Base-by-base conservation (phyloP, 148 eudicot genomes). In the Talinum fruticosum region DNA sequence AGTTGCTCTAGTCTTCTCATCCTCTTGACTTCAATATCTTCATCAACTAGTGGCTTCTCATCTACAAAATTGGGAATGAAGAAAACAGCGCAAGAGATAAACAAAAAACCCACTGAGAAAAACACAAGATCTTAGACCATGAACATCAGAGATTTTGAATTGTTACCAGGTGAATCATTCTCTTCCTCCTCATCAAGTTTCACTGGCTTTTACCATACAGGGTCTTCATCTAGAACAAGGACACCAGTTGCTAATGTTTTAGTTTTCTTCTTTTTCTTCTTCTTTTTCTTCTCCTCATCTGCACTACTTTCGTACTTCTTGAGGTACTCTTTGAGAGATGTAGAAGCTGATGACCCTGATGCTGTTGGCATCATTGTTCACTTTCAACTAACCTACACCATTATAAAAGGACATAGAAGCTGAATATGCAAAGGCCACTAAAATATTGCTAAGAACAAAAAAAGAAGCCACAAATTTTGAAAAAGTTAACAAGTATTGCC, bases 161-260 rank as follows among this genome's bases (percentile, higher is more conserved):
- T 80, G 61, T 70, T 85, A 93, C 99, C 97, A 76, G 86, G 86
- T 38, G 90, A 93, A 75, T 93, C 97, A 72, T 88, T 81, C 33
- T 83, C 90, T 59, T 89, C 88, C 73, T 94, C 97, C 74, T 91
- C 95, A n/a, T 90, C 92, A 78, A 84, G 32, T 36, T 79, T 80
- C 26, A 96, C 88, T 0, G 91, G 93, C 81, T 93, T 96, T 77
- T 89, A 92, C 99, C 99, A 96, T 33, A 93, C 82, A 66, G 99
- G 99, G 82, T 96, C 97, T 84, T 90, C 92, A 66, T 96, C 97
- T 29, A 96, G 95, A 67, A 96, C 92, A 24, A 85, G 82, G 32
- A 96, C 97, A 53, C 97, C 95, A 32, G 74, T 37, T 18, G 79
- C 79, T 33, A 83, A 88, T 54, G 85, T 67, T 77, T 80, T 89